A percentile compares a stretch with the other conserved stretches of the same genome.
These are phyloP conservation scores for Phoma sp. DNA, from an alignment of 2,329 filamentous ascomycete species.

Conservation along the genomic window DNA sequence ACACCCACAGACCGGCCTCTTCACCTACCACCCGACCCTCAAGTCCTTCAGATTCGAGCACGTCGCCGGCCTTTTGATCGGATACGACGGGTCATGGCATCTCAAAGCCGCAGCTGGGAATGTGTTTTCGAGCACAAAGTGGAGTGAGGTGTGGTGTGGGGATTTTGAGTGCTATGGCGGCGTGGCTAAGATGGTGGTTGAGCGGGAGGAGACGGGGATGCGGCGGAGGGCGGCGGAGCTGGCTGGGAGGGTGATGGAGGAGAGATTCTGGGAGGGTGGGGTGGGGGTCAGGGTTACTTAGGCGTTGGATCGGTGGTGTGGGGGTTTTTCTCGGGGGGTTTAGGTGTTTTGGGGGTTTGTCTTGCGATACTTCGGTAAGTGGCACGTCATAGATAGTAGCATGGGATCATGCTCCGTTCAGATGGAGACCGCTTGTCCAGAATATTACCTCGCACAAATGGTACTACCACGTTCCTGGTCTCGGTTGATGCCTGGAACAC, in stretches of 20 bases:
- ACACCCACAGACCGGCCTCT: slow-evolving; percentile 18
- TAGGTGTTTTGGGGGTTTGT: too few relatives aligned
- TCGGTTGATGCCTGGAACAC: too few relatives aligned
- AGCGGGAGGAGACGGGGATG: slow-evolving; percentile 11
- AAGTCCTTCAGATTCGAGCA: slow-evolving; percentile 23
- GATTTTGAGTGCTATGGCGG: slow-evolving; percentile 23
- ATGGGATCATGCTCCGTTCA: too few relatives aligned
- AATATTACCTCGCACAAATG: too few relatives aligned
- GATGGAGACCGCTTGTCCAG: too few relatives aligned
- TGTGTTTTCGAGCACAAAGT: slow-evolving; percentile 19
- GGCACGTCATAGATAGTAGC: too few relatives aligned
- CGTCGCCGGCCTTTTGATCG: slow-evolving; percentile 25
- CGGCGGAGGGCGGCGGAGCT: slow-evolving; percentile 10
- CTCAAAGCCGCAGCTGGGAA: slow-evolving; percentile 18
- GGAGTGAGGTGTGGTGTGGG: slow-evolving; percentile 26
- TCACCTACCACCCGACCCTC: slow-evolving; percentile 17
- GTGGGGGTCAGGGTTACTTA: slow-evolving; percentile 14
- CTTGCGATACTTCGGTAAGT: too few relatives aligned
- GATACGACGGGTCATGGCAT: slow-evolving; percentile 29
- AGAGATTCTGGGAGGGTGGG: slow-evolving; percentile 21
- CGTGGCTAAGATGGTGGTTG: slow-evolving; percentile 22
- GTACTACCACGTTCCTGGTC: too few relatives aligned
- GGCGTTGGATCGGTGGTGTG: background rate
- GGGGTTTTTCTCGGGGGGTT: too few relatives aligned
- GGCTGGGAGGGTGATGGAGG: slow-evolving; percentile 10